Percentiles rank a stretch among this genome's conserved stretches.
These are phyloP conservation scores for barrel medic (Medicago truncatula) DNA, from an alignment of 306 rosid genomes.

Conservation along the genomic window DNA sequence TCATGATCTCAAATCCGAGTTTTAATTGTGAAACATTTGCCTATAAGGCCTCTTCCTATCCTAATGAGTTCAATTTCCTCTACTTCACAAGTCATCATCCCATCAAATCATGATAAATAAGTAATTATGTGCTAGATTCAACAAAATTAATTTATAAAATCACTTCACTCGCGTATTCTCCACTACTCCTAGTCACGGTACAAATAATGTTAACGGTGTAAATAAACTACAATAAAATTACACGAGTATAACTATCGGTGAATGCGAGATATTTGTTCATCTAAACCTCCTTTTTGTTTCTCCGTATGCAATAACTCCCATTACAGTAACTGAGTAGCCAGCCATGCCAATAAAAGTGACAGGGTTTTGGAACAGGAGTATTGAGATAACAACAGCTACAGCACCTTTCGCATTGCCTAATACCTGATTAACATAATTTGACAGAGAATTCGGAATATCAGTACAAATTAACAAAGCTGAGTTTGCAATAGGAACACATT, in stretches of 20 bases:
- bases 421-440: conserved; percentile 59
- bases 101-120: conserved; percentile 17
- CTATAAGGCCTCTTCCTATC: background rate
- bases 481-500: conserved; percentile 18
- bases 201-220: conserved; percentile 47
- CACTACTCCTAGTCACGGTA: conserved; percentile 43
- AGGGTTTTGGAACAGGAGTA: conserved; percentile 88
- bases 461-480: conserved; percentile 12
- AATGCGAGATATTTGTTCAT: conserved; percentile 49
- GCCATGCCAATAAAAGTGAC: conserved; percentile 88
- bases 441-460: background rate
- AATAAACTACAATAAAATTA: conserved; percentile 44
- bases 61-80: conserved; percentile 8
- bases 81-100: conserved; percentile 9
- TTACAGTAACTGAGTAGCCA: conserved; percentile 78
- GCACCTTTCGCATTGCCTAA: conserved; percentile 99
- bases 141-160: conserved; percentile 35
- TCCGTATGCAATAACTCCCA: conserved; percentile 89
- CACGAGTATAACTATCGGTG: conserved; percentile 31
- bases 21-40: background rate
- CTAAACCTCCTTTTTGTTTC: conserved; percentile 90
- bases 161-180: background rate
- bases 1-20: conserved; percentile 3
- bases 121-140: conserved; percentile 42
- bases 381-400: conserved; percentile 96